Evolutionary conservation across 23 red algal species (phyloP), one percentile per base, ranked within the genome.

Genomic region (Gracilaria domingensis): DNA sequence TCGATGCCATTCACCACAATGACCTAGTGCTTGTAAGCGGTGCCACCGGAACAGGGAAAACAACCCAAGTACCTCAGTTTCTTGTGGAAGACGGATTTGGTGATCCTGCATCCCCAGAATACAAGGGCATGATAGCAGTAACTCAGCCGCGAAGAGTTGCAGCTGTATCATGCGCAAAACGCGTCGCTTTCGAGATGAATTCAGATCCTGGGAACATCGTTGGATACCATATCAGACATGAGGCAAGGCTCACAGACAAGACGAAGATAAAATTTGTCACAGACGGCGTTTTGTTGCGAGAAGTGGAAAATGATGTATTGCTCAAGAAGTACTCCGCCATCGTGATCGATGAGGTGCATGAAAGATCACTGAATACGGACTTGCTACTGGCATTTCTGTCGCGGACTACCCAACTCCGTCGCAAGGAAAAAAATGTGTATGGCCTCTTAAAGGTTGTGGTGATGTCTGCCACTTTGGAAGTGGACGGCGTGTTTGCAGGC

Each of bases 341-440:
- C 24, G 78, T 99, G 23, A 84, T 99, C 29, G 97, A 99, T 69
- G 97, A 99, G 59, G 94, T 79, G 40, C 97, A 99, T 84, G 97
- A 99, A 80, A 58, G 97, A 33, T 87, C 86, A 45, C 47, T 99
- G 7, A 79, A 90, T 37, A 99, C 90, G 8, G 97, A 99, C 66
- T 30, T 99, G n/a, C 25, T 99, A 49, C 66, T 96, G 18, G 73
- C 83, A 26, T 69, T 99, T n/a, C 69, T 99, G 18, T 88, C 81
- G 16, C 83, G 94, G 26, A 84, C 65, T 24, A 82, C 94, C 34
- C 29, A 45, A 32, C 74, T 94, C 13, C 93, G 93, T 14, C 67
- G 86, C 38, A 74, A 62, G 16, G 51, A 94, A 34, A 35, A 24
- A 20, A 59, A 26, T 18, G 64, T 25, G 23, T 45, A 57, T 20